Percentiles rank a stretch among this genome's conserved stretches.
phyloP scores from a whole-genome alignment of 1,284 basidiomycete species.

The Anthracocystis walkeri region DNA sequence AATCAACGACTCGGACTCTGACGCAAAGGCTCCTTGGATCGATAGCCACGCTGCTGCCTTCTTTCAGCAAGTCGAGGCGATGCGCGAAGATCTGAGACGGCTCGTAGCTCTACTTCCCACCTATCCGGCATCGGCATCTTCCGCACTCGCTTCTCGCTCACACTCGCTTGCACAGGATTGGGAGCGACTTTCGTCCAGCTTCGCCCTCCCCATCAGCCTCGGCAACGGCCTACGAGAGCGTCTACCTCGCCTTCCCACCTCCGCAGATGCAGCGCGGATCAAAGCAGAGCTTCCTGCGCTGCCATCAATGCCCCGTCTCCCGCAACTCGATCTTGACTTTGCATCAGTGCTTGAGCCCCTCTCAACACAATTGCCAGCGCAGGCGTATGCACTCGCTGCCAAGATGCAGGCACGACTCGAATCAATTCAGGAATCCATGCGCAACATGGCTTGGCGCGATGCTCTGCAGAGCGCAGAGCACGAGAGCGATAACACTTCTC shows the following conservation, averaged over 20 bases:
- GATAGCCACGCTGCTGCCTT: slow-evolving; percentile 43
- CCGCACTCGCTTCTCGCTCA: slow-evolving; percentile 49
- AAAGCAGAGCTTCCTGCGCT: slow-evolving; percentile 36
- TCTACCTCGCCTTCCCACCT: slow-evolving; percentile 41
- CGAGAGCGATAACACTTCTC: slow-evolving; percentile 7
- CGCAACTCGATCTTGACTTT: slow-evolving; percentile 46
- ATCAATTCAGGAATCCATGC: slow-evolving; percentile 52
- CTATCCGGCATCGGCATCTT: slow-evolving; percentile 40
- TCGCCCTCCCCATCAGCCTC: slow-evolving; percentile 41
- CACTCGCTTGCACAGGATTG: slow-evolving; percentile 52
- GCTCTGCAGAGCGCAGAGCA: slow-evolving; percentile 21
- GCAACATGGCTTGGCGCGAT: slow-evolving; percentile 55
- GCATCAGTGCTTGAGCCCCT: slow-evolving; percentile 45
- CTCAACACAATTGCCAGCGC: slow-evolving; percentile 34
- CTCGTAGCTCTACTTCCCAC: slow-evolving; percentile 47
- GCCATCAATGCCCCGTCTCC: slow-evolving; percentile 39
- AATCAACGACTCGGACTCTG: neutral
- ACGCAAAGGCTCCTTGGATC: slow-evolving; percentile 3
- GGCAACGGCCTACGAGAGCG: slow-evolving; percentile 37
- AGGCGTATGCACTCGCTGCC: slow-evolving; percentile 42
- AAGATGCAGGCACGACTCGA: slow-evolving; percentile 57
- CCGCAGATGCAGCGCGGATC: slow-evolving; percentile 34
- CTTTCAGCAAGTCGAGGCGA: slow-evolving; percentile 56
- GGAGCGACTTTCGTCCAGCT: slow-evolving; percentile 44
- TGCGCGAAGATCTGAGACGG: slow-evolving; percentile 52